Percentiles rank a stretch among this genome's conserved stretches.
Evolutionary conservation across 768 basidiomycete species (phyloP).

Genomic region (Lentinula edodes): DNA sequence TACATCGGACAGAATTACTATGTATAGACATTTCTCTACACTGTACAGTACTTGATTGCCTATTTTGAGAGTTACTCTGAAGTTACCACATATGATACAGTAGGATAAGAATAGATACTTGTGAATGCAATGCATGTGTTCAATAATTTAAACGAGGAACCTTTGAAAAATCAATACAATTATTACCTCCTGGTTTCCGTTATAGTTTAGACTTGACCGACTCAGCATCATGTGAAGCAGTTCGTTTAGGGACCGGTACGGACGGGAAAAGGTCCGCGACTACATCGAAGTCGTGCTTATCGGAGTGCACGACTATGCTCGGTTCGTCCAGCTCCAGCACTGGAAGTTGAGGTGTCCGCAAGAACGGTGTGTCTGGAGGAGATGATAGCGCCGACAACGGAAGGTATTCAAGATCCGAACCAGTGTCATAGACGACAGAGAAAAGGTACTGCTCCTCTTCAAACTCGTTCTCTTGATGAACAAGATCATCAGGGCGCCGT

Average conservation of each 20-base stretch:
- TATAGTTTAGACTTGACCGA: neutral
- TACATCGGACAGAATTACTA: too few species aligned
- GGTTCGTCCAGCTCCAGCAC: neutral
- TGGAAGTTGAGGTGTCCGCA: neutral
- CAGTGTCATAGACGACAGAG: neutral
- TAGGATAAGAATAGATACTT: neutral
- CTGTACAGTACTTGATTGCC: neutral
- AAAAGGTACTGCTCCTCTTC: neutral
- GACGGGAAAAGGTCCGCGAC: neutral
- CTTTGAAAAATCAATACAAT: neutral
- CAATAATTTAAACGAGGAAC: neutral
- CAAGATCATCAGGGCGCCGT: neutral
- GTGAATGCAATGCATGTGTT: neutral
- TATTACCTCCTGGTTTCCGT: neutral
- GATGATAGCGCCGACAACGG: neutral
- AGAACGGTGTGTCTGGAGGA: constrained; percentile 2
- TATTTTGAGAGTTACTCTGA: neutral
- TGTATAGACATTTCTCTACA: too few species aligned
- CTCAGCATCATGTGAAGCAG: neutral
- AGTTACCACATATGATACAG: neutral
- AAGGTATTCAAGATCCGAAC: neutral
- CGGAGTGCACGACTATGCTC: neutral
- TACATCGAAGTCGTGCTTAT: neutral
- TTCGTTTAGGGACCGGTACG: neutral
- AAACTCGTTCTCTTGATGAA: neutral